These are phyloP conservation scores for Leptosphaerulina australis DNA, from an alignment of 2,329 filamentous ascomycete species.

Conservation along the genomic window DNA sequence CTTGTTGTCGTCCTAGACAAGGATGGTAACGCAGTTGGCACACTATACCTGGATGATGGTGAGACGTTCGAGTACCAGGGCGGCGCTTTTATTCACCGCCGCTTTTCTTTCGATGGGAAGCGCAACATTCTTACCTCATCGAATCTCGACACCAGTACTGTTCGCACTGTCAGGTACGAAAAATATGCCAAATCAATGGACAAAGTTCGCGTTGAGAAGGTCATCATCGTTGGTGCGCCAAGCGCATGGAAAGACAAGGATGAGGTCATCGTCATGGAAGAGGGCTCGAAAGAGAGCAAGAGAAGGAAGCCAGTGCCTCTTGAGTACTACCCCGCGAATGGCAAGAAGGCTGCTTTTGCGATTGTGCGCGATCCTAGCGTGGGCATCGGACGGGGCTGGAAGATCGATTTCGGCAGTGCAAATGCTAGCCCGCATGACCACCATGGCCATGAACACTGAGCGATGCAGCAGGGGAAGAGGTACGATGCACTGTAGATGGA, in stretches of 20 bases:
- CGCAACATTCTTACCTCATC: constrained; percentile 70
- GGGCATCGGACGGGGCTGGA: constrained; percentile 68
- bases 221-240: constrained; percentile 82
- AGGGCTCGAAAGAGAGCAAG: constrained; percentile 54
- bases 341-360: constrained; percentile 65
- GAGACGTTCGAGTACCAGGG: constrained; percentile 87
- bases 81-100: constrained; percentile 86
- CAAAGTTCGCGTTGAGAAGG: constrained; percentile 78
- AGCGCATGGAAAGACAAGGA: constrained; percentile 69
- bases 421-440: constrained; percentile 26
- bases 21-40: constrained; percentile 75
- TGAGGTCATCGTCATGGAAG: constrained; percentile 69
- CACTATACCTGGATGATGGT: constrained; percentile 90
- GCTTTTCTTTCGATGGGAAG: constrained; percentile 68
- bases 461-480: background rate
- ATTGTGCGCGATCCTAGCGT: constrained; percentile 68
- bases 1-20: constrained; percentile 76
- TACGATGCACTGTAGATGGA: no score
- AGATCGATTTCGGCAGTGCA: constrained; percentile 57
- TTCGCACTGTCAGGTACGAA: constrained; percentile 67
- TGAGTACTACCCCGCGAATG: constrained; percentile 62
- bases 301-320: constrained; percentile 59
- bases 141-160: constrained; percentile 47
- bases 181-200: constrained; percentile 81
- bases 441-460: constrained; percentile 35